Percentiles rank a stretch among this genome's conserved stretches.
These are phyloP conservation scores for Mycena albidolilacea DNA, from an alignment of 768 basidiomycete species.

Conservation along the genomic window DNA sequence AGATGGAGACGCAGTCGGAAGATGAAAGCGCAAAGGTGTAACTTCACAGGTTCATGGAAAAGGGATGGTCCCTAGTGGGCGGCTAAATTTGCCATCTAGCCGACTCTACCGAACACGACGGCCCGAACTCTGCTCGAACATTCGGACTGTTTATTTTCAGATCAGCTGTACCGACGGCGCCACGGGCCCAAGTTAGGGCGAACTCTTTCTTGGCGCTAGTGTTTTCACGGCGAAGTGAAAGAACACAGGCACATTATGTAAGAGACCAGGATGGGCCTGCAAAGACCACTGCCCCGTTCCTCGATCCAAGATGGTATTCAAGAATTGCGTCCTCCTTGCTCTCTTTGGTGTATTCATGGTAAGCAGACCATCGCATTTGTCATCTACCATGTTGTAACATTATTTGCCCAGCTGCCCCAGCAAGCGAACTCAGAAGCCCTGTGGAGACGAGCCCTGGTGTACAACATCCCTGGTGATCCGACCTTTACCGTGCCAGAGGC, in stretches of 20 bases:
- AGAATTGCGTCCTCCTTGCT: conserved; percentile 3
- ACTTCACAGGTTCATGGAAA: too few species aligned
- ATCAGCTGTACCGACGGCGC: neutral
- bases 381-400: neutral
- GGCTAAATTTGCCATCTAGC: neutral
- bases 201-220: neutral
- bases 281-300: neutral
- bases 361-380: neutral
- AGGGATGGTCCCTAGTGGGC: neutral
- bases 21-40: too few species aligned
- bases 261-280: neutral
- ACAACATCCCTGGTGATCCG: conserved; percentile 4
- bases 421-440: neutral
- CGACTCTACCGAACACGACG: neutral
- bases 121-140: neutral
- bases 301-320: conserved; percentile 1
- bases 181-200: neutral
- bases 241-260: neutral
- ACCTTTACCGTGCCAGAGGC: neutral
- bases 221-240: neutral
- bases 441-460: neutral
- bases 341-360: conserved; percentile 4
- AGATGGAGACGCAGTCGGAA: too few species aligned
- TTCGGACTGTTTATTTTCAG: neutral
- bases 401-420: neutral